These are phyloP conservation scores for Lipomyces sp. DNA, from an alignment of 805 yeast genomes.

Conservation along the genomic window DNA sequence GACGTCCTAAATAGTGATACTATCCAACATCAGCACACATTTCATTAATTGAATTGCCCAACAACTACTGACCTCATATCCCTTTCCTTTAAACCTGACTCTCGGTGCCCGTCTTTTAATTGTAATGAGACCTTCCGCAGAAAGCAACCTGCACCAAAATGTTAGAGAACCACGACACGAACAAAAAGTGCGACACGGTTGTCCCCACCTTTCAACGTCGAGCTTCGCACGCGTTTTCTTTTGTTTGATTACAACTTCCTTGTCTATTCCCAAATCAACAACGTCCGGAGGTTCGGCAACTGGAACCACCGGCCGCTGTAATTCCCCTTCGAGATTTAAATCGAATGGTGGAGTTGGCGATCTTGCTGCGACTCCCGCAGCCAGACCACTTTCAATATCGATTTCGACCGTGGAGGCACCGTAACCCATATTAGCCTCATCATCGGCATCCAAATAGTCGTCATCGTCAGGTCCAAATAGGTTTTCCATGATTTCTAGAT, in stretches of 20 bases:
- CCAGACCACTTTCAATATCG: not conserved
- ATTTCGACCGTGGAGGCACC: not conserved
- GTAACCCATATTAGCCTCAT: not conserved
- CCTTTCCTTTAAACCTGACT: constrained; percentile 47
- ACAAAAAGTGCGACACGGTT: not conserved
- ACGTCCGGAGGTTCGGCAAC: constrained; percentile 2
- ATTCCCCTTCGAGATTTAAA: not conserved
- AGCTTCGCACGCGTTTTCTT: constrained; percentile 52
- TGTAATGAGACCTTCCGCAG: constrained; percentile 62
- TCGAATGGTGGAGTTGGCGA: not conserved
- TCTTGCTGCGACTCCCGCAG: not conserved
- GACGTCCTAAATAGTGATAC: constrained; percentile 53
- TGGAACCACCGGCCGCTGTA: not conserved
- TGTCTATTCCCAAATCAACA: constrained; percentile 41
- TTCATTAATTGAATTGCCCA: not conserved
- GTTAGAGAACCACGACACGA: not conserved
- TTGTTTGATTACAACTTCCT: constrained; percentile 43
- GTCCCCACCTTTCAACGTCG: constrained; percentile 46
- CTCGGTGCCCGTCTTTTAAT: constrained; percentile 44
- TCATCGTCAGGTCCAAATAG: constrained; percentile 18
- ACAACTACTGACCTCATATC: constrained; percentile 48
- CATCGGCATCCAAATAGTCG: constrained; percentile 1
- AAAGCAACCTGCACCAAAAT: constrained; percentile 48
- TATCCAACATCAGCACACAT: not conserved
- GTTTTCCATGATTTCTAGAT: constrained; percentile 16